A percentile compares a stretch with the other conserved stretches of the same genome.
These are phyloP conservation scores for Nidularia pulvinata DNA, from an alignment of 768 basidiomycete species.

Conservation along the genomic window DNA sequence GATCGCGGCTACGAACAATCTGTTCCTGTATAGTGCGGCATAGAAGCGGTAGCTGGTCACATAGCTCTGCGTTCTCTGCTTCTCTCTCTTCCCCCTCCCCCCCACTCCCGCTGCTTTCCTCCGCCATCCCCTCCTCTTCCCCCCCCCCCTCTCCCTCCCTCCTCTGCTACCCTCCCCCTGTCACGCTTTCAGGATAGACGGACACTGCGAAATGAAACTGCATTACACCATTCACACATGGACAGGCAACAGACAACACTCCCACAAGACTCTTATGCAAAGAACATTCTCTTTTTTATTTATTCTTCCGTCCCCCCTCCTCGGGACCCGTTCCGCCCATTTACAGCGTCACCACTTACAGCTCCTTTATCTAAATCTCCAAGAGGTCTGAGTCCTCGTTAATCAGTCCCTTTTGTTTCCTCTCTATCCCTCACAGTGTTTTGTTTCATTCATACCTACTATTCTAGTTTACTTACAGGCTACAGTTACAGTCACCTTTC, in stretches of 20 bases:
- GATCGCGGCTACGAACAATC: conserved; percentile 98
- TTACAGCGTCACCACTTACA: too few relatives aligned
- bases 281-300: conserved; percentile 3
- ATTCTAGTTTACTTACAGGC: conserved; percentile 16
- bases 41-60: conserved; percentile 14
- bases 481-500: conserved; percentile 15
- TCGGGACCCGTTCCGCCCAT: too few relatives aligned
- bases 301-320: not conserved
- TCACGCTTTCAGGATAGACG: conserved; percentile 17
- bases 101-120: too few relatives aligned
- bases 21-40: conserved; percentile 84
- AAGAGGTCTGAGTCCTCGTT: too few relatives aligned
- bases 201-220: conserved; percentile 8
- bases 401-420: not conserved
- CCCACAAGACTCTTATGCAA: conserved; percentile 2
- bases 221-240: conserved; percentile 3
- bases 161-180: conserved; percentile 4
- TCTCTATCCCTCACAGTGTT: conserved; percentile 9
- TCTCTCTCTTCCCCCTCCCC: conserved; percentile 10
- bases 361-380: conserved; percentile 3
- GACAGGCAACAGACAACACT: conserved; percentile 9
- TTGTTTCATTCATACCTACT: conserved; percentile 15
- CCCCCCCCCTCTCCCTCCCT: conserved; percentile 3
- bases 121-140: too few relatives aligned
- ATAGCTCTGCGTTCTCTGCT: not conserved